A percentile compares a stretch with the other conserved stretches of the same genome.
Conservation (phyloP, 1,284 basidiomycete genomes). For the Moesziomyces sp. region DNA sequence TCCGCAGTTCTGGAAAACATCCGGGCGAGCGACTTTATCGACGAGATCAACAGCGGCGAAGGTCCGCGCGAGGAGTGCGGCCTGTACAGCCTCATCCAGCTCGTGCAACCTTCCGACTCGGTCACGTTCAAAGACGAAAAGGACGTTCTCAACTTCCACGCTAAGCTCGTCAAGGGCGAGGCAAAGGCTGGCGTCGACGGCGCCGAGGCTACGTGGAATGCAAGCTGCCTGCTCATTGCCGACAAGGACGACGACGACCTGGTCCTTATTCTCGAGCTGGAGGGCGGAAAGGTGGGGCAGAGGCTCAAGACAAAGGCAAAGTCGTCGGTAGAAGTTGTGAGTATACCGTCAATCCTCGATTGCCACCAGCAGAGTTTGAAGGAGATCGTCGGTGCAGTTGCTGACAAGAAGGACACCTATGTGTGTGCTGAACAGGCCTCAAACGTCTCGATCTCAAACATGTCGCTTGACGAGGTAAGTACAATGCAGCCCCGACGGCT, state of each 20-base stretch:
- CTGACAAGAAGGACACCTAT: too few relatives aligned
- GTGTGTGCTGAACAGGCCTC: slow-evolving; percentile 20
- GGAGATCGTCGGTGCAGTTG: too few relatives aligned
- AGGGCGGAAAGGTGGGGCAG: slow-evolving; percentile 13
- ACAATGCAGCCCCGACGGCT: too few relatives aligned
- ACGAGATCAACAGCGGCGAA: slow-evolving; percentile 57
- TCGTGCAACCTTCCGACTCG: slow-evolving; percentile 15
- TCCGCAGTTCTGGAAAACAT: slow-evolving; percentile 41
- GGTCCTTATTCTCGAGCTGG: slow-evolving; percentile 27
- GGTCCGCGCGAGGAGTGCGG: slow-evolving; percentile 44
- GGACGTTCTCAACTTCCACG: slow-evolving; percentile 29
- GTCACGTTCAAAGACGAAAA: slow-evolving; percentile 12
- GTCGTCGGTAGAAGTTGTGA: slow-evolving; percentile 40
- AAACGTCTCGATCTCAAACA: slow-evolving; percentile 48
- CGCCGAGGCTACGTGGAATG: slow-evolving; percentile 28
- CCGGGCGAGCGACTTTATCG: slow-evolving; percentile 52
- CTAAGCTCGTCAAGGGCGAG: slow-evolving; percentile 24
- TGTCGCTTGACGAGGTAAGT: slow-evolving; percentile 48
- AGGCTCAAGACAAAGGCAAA: slow-evolving; percentile 35
- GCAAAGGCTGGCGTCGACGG: slow-evolving; percentile 15
- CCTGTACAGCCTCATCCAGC: slow-evolving; percentile 49
- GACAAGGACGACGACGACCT: slow-evolving; percentile 22
- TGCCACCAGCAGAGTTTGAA: neutral
- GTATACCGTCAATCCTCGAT: neutral
- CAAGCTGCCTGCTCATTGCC: slow-evolving; percentile 30